Base-by-base conservation (phyloP, 805 yeast species). In the Lipomyces sp. region DNA sequence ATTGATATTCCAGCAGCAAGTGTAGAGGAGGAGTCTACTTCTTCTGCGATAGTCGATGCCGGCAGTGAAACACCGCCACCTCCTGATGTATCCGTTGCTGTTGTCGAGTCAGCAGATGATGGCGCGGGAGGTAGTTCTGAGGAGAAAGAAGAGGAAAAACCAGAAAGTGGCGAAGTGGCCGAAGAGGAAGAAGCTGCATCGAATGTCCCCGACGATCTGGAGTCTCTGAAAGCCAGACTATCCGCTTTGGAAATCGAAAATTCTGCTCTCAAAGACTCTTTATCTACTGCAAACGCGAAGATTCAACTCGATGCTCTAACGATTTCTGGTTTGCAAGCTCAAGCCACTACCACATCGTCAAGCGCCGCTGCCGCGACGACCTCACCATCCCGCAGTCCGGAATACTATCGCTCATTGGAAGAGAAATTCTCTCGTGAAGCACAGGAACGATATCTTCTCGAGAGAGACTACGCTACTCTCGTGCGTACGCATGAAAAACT, bases 81-180 rank as follows among this genome's bases (percentile, higher is more conserved):
- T 51, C 61, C 60, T 26, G 68, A 65, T 32, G 62, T 62, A 32
- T 60, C 62, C 26, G 63, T 52, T 22, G 61, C 59, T n/a, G 66
- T 59, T 28, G 65, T 55, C 10, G 62, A 62, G 58, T 65, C 65
- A 16, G 56, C 59, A 7, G 70, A 65, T 52, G 82, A 73, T 43
- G 79, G 74, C 49, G 74, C 69, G 18, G 70, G 73, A 49, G 78
- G 75, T 28, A 77, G 78, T 44, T 73, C 76, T 59, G 80, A 50
- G 16, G 49, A 36, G 11, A 50, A 31, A 14, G 47, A 19, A n/a
- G 29, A 40, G 8, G 33, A 29, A n/a, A 26, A 26, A 10, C 29
- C 29, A 6, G 29, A 7, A 10, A 10, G 10, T 26, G 29, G 29
- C 29, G 29, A 26, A 26, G 6, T 10, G 10, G 29, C 10, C 10